phyloP scores from a whole-genome alignment of 345 rosid genomes.

The Lumnitzera littorea region DNA sequence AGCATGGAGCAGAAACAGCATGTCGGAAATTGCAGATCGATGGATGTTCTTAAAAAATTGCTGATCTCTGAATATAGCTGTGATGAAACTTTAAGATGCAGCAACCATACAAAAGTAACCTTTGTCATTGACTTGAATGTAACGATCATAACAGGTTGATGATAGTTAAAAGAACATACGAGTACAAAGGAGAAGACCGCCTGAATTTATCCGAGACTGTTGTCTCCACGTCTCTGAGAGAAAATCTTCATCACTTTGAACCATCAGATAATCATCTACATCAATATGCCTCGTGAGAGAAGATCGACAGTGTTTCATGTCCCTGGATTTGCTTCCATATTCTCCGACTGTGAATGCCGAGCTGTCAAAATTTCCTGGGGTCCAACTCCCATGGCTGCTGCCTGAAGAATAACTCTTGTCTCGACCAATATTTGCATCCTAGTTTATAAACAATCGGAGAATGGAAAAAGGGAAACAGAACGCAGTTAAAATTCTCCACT shows the following conservation, averaged over 20 bases:
- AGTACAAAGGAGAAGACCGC: constrained; percentile 54
- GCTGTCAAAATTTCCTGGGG: constrained; percentile 32
- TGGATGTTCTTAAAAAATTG: too few relatives aligned
- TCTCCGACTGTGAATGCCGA: constrained; percentile 21
- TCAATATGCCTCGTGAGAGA: constrained; percentile 27
- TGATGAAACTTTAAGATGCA: too few relatives aligned
- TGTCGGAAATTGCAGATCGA: too few relatives aligned
- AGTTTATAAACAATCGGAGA: background rate
- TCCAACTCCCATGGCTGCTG: constrained; percentile 88
- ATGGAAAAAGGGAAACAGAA: too few relatives aligned
- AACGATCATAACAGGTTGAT: background rate
- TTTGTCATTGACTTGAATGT: background rate
- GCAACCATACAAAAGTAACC: constrained; percentile 1
- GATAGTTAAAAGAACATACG: constrained; percentile 26
- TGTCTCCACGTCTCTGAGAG: constrained; percentile 63
- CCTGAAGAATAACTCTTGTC: constrained; percentile 30
- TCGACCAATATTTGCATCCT: constrained; percentile 37
- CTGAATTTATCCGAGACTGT: constrained; percentile 56
- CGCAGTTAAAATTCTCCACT: too few relatives aligned
- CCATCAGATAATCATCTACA: constrained; percentile 52
- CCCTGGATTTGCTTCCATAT: constrained; percentile 15
- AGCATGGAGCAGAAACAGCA: too few relatives aligned
- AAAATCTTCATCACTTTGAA: constrained; percentile 39
- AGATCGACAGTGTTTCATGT: constrained; percentile 14
- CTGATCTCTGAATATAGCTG: too few relatives aligned